These are phyloP conservation scores for Taphrina communis DNA, from an alignment of 1,139 yeast genomes.

Conservation along the genomic window DNA sequence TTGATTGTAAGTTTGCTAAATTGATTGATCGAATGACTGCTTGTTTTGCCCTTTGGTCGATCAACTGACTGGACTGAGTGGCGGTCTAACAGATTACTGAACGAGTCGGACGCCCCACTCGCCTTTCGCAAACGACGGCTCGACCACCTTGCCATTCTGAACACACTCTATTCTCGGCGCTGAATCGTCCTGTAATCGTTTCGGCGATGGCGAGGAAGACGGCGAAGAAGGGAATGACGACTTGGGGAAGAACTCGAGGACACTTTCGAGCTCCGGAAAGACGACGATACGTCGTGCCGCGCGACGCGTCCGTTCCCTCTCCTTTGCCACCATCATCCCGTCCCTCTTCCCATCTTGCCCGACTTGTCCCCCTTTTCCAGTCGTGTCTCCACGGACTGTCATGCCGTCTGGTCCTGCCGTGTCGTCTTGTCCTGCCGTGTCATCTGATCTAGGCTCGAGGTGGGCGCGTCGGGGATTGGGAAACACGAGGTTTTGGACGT, in stretches of 20 bases:
- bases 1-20: too few species aligned
- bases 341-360: background rate
- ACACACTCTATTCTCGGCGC: slow-evolving; percentile 27
- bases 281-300: slow-evolving; percentile 36
- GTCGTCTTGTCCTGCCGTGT: too few species aligned
- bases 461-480: background rate
- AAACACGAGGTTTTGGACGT: slow-evolving; percentile 15
- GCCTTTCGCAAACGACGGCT: slow-evolving; percentile 35
- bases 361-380: background rate
- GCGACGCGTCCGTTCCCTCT: slow-evolving; percentile 29
- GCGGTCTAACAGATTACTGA: background rate
- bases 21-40: too few species aligned
- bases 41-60: too few species aligned
- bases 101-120: slow-evolving; percentile 30
- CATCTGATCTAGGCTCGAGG: too few species aligned
- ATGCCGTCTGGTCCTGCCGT: too few species aligned
- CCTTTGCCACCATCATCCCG: slow-evolving; percentile 17
- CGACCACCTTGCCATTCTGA: slow-evolving; percentile 34
- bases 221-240: too few species aligned
- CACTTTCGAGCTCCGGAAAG: slow-evolving; percentile 15
- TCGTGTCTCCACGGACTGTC: background rate
- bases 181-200: too few species aligned
- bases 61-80: too few species aligned
- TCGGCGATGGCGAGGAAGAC: too few species aligned
- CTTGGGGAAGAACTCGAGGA: background rate